Evolutionary conservation across 2,329 filamentous ascomycete genomes (phyloP), one percentile per base, ranked within the genome.

Genomic region (Keithomyces neogunnii): DNA sequence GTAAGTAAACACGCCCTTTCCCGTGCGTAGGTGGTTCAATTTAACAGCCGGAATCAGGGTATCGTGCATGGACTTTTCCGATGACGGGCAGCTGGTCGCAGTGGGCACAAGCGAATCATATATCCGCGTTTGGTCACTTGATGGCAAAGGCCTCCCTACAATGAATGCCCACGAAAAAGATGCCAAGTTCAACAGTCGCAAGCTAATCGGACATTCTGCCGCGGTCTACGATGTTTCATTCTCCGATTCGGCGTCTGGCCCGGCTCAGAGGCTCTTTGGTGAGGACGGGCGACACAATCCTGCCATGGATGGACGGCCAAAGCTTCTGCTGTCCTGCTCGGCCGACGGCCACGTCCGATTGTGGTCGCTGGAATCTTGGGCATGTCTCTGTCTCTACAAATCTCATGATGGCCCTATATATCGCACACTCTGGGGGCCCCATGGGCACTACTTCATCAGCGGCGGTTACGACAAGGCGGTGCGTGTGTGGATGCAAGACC

Each of bases 51-150:
- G 8, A 33, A 19, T n/a, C 50, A 92, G 88, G 51, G 80, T 96
- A 53, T 90, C 89, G n/a, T 95, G 88, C 63, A 82, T 97, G 65
- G 92, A 97, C 62, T 96, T 99, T 63, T 96, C 92, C 1, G 88
- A 92, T 50, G 93, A 99, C 64, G 86, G 89, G 56, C 80, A 85
- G 57, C 79, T 97, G 31, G 88, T 93, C 38, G 93, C 93, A 29
- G 88, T 85, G 28, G 95, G 93, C 31, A 96, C 91, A 46, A 84
- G 86, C 50, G 91, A 97, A 64, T 97, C 92, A 0, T 97, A 96
- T 65, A 95, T 99, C 60, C 87, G 92, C 13, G 81, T 99, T 10
- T 99, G 92, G 90, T 87, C 87, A 39, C 74, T 97, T 40, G 88
- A 96, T 61, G 93, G 92, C 56, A 87, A 86, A 55, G 80, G 88